phyloP scores from a whole-genome alignment of 352 stramenopile genomes.

The Hyaloperonospora arabidopsidis region DNA sequence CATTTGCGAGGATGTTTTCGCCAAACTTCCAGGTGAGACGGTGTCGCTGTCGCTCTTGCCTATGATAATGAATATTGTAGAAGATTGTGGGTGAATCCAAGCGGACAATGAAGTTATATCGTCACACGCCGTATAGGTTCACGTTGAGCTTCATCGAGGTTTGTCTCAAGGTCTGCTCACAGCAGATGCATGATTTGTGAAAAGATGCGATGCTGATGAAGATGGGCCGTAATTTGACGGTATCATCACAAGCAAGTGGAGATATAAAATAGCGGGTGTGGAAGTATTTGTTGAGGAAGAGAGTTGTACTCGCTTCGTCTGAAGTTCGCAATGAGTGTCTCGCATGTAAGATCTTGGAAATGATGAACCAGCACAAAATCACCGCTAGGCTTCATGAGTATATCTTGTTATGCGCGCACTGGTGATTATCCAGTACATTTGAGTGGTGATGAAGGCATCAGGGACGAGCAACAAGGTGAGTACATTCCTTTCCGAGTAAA shows the following conservation, averaged over 20 bases:
- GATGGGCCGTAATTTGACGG: conserved; percentile 46
- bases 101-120: conserved; percentile 63
- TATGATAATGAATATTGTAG: conserved; percentile 52
- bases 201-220: conserved; percentile 44
- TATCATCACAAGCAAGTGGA: conserved; percentile 25
- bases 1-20: conserved; percentile 47
- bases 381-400: conserved; percentile 39
- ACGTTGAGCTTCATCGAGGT: conserved; percentile 48
- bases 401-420: conserved; percentile 37
- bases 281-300: conserved; percentile 49
- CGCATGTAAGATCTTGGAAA: conserved; percentile 40
- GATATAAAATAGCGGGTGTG: conserved; percentile 50
- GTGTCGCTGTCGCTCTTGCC: conserved; percentile 51
- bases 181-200: conserved; percentile 41
- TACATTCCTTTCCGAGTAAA: conserved; percentile 9
- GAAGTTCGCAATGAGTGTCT: conserved; percentile 32
- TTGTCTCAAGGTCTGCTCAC: conserved; percentile 59
- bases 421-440: conserved; percentile 20
- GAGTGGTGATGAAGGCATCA: conserved; percentile 14
- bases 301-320: conserved; percentile 31
- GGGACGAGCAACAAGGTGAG: conserved; percentile 4
- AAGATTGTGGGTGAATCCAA: conserved; percentile 42
- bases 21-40: conserved; percentile 24
- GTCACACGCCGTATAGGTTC: conserved; percentile 25
- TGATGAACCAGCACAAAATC: conserved; percentile 57